These are phyloP conservation scores for Peniophora sp. DNA, from an alignment of 1,284 basidiomycete genomes.

Conservation along the genomic window DNA sequence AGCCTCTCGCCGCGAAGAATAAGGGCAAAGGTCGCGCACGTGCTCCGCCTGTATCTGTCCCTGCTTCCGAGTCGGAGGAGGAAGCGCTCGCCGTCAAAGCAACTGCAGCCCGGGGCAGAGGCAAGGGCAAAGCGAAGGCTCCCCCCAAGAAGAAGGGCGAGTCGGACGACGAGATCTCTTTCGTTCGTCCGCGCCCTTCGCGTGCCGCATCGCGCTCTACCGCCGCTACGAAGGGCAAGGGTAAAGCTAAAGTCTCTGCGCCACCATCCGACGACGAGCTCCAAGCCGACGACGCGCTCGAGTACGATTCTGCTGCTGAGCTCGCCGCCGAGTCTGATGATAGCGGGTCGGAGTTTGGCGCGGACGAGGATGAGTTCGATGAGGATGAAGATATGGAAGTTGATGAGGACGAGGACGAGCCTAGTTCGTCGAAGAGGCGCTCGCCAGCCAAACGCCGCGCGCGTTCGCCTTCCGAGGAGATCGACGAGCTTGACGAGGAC, in stretches of 20 bases:
- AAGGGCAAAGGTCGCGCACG: no score
- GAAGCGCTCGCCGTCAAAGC: no score
- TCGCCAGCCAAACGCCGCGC: no score
- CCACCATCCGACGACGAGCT: conserved; percentile 20
- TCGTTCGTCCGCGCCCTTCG: no score
- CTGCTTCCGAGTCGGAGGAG: no score
- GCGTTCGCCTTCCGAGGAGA: conserved; percentile 7
- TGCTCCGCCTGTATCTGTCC: no score
- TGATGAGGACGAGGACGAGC: conserved; percentile 13
- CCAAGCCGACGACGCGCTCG: conserved; percentile 7
- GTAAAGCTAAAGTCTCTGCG: conserved; percentile 6
- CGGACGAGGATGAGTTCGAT: conserved; percentile 4
- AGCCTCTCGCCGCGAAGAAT: no score
- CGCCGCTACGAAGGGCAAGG: conserved; percentile 16
- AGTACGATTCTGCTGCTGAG: conserved; percentile 32
- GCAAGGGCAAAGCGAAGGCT: no score
- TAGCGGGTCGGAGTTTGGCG: conserved; percentile 52
- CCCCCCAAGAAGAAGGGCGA: no score
- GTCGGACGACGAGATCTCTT: no score
- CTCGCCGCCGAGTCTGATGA: conserved; percentile 23
- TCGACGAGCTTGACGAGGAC: conserved; percentile 20
- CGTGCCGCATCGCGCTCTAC: neutral
- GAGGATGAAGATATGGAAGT: conserved; percentile 28
- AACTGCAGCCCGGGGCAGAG: no score
- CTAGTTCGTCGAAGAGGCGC: conserved; percentile 5